Evolutionary conservation across 768 basidiomycete genomes (phyloP), one percentile per base, ranked within the genome.

Genomic region (Holtermannia corniformis): DNA sequence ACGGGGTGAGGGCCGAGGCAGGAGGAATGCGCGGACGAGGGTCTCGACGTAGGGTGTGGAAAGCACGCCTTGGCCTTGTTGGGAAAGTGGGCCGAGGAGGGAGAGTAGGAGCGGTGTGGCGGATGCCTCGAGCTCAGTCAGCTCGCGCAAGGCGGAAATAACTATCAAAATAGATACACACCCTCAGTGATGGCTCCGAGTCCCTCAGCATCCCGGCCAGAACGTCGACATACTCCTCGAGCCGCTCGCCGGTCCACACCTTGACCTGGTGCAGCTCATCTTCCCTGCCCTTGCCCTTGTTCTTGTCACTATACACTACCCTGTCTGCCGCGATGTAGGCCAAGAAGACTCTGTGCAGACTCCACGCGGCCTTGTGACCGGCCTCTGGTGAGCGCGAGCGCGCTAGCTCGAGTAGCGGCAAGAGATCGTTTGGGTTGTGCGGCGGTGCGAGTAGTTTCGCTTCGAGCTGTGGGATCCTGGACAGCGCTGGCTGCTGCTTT

Each of bases 341-440:
- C 7, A 85, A 80, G 65, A 88, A 90, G 12, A 84, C 76, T 37
- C 91, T 75, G 69, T 93, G 91, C 4, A 86, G 70, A 0, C 88
- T 83, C 72, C 89, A 93, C 16, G 90, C 78, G 1, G 80, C 82
- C 67, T 85, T 89, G 51, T 79, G 85, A 13, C 81, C 78, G 24
- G 80, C 77, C 57, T 78, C 77, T 0, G 85, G 74, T 1, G 77
- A 68, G 16, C 61, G 55, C 20, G 74, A 68, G 25, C 76, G 69
- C 0, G 82, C 76, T 25, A 87, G 70, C 14, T 80, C 74, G 49
- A 89, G 68, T 5, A 95, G 80, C 68, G 89, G 85, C 12, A 82
- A 80, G 20, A 95, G 59, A 72, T 24, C 75, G 64, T 95, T 96
- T 41, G 95, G 76, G 47, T 72, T 60, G 19, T 88, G 86, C 13